Conservation (phyloP, 78 protist species). For the Tieghemostelium lacteum region DNA sequence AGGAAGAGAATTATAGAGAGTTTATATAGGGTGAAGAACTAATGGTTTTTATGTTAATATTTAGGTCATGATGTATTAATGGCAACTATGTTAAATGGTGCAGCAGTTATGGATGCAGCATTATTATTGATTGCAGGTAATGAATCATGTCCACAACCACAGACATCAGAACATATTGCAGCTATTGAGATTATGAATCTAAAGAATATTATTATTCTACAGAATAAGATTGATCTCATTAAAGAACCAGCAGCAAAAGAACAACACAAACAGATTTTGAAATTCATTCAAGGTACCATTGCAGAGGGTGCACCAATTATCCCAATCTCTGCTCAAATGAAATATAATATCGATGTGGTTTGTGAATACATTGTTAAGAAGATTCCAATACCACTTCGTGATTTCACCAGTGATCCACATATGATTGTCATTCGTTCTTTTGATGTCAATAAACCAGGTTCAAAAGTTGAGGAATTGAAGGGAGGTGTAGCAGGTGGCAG, state of each 20-base stretch:
- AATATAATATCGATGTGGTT: constrained; percentile 98
- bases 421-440: constrained; percentile 99
- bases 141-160: constrained; percentile 99
- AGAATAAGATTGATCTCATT: constrained; percentile 99
- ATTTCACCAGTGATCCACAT: constrained; percentile 95
- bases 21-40: not conserved
- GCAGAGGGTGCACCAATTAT: constrained; percentile 99
- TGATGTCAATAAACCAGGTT: constrained; percentile 99
- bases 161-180: constrained; percentile 99
- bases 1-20: not conserved
- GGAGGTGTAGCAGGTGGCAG: constrained; percentile 99
- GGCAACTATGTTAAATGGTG: constrained; percentile 99
- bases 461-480: constrained; percentile 92
- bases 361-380: constrained; percentile 94
- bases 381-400: constrained; percentile 98
- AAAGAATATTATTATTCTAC: constrained; percentile 97
- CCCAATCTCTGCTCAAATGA: constrained; percentile 99
- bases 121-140: constrained; percentile 99
- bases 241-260: constrained; percentile 90
- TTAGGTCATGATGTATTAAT: constrained; percentile 99
- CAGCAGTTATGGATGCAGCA: constrained; percentile 99
- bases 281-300: constrained; percentile 96
- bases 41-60: not conserved
- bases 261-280: constrained; percentile 93
- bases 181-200: constrained; percentile 99